Evolutionary conservation across 768 basidiomycete genomes (phyloP).

Genomic region (Pluteus cervinus): DNA sequence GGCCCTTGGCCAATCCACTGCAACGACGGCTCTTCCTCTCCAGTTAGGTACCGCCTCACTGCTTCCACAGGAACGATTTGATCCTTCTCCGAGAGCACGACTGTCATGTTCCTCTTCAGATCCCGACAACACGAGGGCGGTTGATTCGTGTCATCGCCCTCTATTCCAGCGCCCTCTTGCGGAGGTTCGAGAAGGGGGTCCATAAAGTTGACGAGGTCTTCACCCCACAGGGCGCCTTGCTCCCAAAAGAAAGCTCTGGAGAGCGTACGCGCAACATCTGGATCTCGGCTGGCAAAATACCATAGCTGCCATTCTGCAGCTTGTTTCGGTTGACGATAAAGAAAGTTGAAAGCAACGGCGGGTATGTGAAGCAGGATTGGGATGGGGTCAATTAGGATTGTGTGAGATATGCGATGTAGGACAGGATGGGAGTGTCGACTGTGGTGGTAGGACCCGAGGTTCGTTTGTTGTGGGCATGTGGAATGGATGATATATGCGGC

Average conservation of each 20-base stretch:
- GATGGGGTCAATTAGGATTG: conserved; percentile 58
- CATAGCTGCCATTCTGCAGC: conserved; percentile 55
- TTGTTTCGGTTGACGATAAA: conserved; percentile 29
- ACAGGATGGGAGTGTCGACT: conserved; percentile 10
- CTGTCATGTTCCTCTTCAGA: conserved; percentile 18
- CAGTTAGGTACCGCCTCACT: conserved; percentile 30
- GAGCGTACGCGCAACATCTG: conserved; percentile 55
- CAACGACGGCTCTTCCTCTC: conserved; percentile 14
- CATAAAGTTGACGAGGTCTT: conserved; percentile 37
- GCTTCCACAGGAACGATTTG: conserved; percentile 33
- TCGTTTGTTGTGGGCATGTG: no score
- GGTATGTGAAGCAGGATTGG: conserved; percentile 60
- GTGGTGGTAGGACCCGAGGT: conserved; percentile 1
- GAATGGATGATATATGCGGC: conserved; percentile 48
- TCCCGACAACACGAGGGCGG: not conserved
- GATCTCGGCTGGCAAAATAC: conserved; percentile 62
- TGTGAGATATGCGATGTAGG: conserved; percentile 29
- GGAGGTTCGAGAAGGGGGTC: no score
- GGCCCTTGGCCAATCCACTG: conserved; percentile 15
- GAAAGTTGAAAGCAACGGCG: conserved; percentile 57
- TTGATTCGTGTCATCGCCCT: not conserved
- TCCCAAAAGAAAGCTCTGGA: conserved; percentile 62
- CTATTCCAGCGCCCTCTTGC: no score
- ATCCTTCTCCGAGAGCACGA: conserved; percentile 31
- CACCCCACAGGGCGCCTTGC: conserved; percentile 55